Percentiles rank a stretch among this genome's conserved stretches.
phyloP scores from a whole-genome alignment of 2,329 filamentous ascomycete species.

The Stemphylium vesicarium region DNA sequence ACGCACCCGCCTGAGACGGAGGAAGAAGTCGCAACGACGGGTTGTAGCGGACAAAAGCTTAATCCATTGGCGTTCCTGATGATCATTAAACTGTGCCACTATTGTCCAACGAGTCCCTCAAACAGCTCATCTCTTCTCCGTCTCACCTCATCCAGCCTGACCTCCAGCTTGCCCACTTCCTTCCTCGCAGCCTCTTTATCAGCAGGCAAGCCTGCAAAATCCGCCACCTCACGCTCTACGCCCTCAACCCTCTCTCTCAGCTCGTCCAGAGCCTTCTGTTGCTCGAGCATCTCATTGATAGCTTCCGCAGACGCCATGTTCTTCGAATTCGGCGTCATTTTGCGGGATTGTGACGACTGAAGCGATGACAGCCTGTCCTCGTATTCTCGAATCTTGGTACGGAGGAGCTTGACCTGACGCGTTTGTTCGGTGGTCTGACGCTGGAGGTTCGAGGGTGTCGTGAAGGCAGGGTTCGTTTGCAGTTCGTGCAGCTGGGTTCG shows the following conservation, averaged over 20 bases:
- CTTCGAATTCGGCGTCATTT: constrained; percentile 37
- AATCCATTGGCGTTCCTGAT: neutral
- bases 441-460: constrained; percentile 63
- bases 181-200: constrained; percentile 71
- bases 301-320: constrained; percentile 56
- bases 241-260: constrained; percentile 65
- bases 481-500: constrained; percentile 40
- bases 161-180: constrained; percentile 72
- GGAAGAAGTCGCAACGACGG: neutral
- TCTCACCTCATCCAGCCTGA: constrained; percentile 67
- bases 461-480: constrained; percentile 43
- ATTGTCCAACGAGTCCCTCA: constrained; percentile 68
- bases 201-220: constrained; percentile 75
- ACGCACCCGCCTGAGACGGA: constrained; percentile 59
- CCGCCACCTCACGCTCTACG: constrained; percentile 67
- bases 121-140: constrained; percentile 74
- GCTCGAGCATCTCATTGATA: constrained; percentile 62
- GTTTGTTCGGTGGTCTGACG: constrained; percentile 77
- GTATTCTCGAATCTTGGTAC: constrained; percentile 71
- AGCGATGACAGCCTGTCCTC: constrained; percentile 50
- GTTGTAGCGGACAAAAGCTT: neutral
- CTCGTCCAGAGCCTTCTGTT: constrained; percentile 67
- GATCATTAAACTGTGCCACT: constrained; percentile 1
- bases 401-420: constrained; percentile 71
- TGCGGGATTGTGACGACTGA: constrained; percentile 29